phyloP scores from a whole-genome alignment of 148 eudicot genomes.

The Arbutus unedo region DNA sequence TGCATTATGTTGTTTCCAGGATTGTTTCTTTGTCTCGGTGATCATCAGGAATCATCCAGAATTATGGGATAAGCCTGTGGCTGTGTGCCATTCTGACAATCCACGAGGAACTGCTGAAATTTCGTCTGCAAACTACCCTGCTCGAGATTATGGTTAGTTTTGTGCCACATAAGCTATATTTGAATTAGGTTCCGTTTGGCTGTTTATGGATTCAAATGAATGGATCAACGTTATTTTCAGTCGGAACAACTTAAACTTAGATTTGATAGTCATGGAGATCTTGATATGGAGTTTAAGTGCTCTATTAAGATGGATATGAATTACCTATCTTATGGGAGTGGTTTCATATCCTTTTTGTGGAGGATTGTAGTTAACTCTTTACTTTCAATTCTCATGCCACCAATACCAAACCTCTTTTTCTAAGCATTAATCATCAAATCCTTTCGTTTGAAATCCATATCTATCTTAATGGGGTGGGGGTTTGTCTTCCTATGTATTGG shows the following conservation, averaged over 20 bases:
- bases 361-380: background rate
- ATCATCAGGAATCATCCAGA: slow-evolving; percentile 73
- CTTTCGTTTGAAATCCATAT: background rate
- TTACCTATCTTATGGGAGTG: background rate
- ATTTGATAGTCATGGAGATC: background rate
- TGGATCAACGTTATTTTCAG: background rate
- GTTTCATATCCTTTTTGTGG: background rate
- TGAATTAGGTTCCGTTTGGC: background rate
- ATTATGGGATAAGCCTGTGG: slow-evolving; percentile 78
- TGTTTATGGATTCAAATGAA: background rate
- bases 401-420: background rate
- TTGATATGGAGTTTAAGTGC: background rate
- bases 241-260: background rate
- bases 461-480: background rate
- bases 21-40: slow-evolving; percentile 92
- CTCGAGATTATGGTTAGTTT: slow-evolving; percentile 74
- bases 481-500: slow-evolving; percentile 4
- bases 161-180: slow-evolving; percentile 4
- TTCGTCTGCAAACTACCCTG: slow-evolving; percentile 94
- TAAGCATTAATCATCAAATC: background rate
- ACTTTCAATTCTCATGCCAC: background rate
- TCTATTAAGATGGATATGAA: background rate
- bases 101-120: slow-evolving; percentile 96
- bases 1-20: slow-evolving; percentile 46
- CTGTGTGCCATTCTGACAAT: slow-evolving; percentile 95